Evolutionary conservation across 108 stramenopile species (phyloP), one percentile per base, ranked within the genome.

Genomic region (Cyclotella baltica): DNA sequence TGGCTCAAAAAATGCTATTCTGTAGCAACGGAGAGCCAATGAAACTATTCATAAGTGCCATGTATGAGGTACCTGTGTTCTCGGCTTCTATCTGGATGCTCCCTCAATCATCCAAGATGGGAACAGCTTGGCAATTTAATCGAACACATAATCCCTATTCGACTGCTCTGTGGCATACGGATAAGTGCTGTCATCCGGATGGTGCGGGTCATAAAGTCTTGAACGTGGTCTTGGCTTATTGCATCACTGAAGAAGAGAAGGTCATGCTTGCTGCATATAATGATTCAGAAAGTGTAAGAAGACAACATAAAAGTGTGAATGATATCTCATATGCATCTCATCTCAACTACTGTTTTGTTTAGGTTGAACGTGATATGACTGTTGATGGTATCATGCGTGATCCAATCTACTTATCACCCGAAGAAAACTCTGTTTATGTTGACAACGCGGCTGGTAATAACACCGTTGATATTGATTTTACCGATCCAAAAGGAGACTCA

Each of bases 41-140:
- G n/a, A 80, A 80, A 36, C 23, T 72, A 5, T 80, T 46, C 46
- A 11, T 78, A 28, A 61, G 47, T 2, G 57, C 78, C 0, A 18
- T 80, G 71, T 80, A 80, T 48, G 78, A 80, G 58, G 66, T 80
- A 10, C 78, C 78, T 18, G 71, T 72, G 11, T 72, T 80, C 16
- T 56, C 51, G 20, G 78, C 78, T 11, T 72, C 71, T 18, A 47
- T 72, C 18, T 80, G 78, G 78, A 72, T 80, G 71, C 71, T 80
- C 0, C 71, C 78, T 22, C 31, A 72, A 36, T 63, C 71, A 5
- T 31, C 43, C 19, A 80, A 80, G 53, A 59, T 36, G 29, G 71
- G 71, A 23, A 47, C 30, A 5, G 65, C 56, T 27, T 46, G 37
- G n/a, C 70, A 72, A 47, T 72, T 80, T 36, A 47, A 38, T n/a